Conservation (phyloP, 192 early-diverging fungal species). For the Coemansia erecta region DNA sequence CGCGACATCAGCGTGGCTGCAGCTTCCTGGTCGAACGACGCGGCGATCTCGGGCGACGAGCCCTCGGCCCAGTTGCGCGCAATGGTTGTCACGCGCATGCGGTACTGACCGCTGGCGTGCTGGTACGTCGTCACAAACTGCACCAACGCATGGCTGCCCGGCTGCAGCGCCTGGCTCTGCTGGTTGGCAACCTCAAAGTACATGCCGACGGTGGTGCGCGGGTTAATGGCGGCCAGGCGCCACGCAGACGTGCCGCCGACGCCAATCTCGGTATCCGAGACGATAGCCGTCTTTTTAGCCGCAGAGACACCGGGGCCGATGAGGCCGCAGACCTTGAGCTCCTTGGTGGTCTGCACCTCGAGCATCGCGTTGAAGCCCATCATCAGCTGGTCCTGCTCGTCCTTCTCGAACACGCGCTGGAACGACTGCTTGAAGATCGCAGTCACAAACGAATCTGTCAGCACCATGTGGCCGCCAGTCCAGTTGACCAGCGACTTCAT, state of each 20-base stretch:
- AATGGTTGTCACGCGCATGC: slow-evolving; percentile 93
- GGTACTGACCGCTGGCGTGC: slow-evolving; percentile 85
- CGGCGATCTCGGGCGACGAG: slow-evolving; percentile 77
- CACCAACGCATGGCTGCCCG: slow-evolving; percentile 82
- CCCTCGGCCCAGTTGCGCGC: slow-evolving; percentile 86
- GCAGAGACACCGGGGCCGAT: slow-evolving; percentile 94
- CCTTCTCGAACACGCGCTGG: slow-evolving; percentile 91
- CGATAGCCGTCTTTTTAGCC: slow-evolving; percentile 84
- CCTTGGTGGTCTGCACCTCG: slow-evolving; percentile 94
- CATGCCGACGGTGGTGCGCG: slow-evolving; percentile 80
- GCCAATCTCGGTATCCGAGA: slow-evolving; percentile 98
- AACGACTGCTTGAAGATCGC: slow-evolving; percentile 98
- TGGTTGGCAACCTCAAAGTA: slow-evolving; percentile 98
- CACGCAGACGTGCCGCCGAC: slow-evolving; percentile 94
- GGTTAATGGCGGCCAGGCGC: slow-evolving; percentile 88
- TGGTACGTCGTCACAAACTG: slow-evolving; percentile 97
- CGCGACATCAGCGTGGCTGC: slow-evolving; percentile 96
- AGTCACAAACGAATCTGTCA: slow-evolving; percentile 94
- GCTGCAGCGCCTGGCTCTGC: slow-evolving; percentile 75
- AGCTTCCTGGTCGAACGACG: slow-evolving; percentile 97
- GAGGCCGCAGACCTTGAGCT: slow-evolving; percentile 93
- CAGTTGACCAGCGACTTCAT: slow-evolving; percentile 89
- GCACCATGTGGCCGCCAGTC: slow-evolving; percentile 91
- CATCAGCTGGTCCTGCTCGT: slow-evolving; percentile 79
- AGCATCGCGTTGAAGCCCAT: slow-evolving; percentile 98